These are phyloP conservation scores for Aspergillus terreus DNA, from an alignment of 2,329 filamentous ascomycete species.

Conservation along the genomic window DNA sequence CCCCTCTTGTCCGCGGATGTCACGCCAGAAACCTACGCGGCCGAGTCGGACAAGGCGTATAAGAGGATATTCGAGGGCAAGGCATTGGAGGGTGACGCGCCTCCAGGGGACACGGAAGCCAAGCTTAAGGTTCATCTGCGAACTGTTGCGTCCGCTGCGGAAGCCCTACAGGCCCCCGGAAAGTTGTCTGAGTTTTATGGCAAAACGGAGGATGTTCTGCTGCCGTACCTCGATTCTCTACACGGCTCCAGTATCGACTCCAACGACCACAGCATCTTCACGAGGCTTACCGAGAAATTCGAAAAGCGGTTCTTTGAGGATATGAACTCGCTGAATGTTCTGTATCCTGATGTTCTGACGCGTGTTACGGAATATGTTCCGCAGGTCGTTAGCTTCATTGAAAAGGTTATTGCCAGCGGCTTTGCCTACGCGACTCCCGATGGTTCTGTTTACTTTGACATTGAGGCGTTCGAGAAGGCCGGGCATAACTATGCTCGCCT, in stretches of 20 bases:
- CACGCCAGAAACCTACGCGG: constrained; percentile 45
- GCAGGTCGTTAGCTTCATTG: constrained; percentile 81
- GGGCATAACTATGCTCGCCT: constrained; percentile 84
- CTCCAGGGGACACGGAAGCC: constrained; percentile 71
- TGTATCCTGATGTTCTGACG: constrained; percentile 76
- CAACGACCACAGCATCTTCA: constrained; percentile 73
- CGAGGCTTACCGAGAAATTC: constrained; percentile 77
- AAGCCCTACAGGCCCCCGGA: constrained; percentile 40
- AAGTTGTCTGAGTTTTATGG: constrained; percentile 48
- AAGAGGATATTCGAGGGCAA: constrained; percentile 53
- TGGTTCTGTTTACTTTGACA: constrained; percentile 93
- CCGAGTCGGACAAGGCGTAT: constrained; percentile 50
- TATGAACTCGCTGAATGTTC: constrained; percentile 80
- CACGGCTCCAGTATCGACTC: constrained; percentile 56
- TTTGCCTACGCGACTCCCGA: constrained; percentile 74
- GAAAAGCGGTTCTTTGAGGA: constrained; percentile 86
- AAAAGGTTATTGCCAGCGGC: constrained; percentile 76
- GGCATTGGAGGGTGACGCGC: constrained; percentile 50
- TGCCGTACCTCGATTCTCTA: constrained; percentile 73
- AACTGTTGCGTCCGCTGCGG: constrained; percentile 53
- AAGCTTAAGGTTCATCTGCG: constrained; percentile 88
- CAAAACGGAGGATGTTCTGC: constrained; percentile 64
- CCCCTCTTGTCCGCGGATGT: constrained; percentile 46
- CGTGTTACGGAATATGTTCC: constrained; percentile 90
- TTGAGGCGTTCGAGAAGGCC: constrained; percentile 74